Evolutionary conservation across 345 rosid genomes (phyloP).

Genomic region (Salix exigua): DNA sequence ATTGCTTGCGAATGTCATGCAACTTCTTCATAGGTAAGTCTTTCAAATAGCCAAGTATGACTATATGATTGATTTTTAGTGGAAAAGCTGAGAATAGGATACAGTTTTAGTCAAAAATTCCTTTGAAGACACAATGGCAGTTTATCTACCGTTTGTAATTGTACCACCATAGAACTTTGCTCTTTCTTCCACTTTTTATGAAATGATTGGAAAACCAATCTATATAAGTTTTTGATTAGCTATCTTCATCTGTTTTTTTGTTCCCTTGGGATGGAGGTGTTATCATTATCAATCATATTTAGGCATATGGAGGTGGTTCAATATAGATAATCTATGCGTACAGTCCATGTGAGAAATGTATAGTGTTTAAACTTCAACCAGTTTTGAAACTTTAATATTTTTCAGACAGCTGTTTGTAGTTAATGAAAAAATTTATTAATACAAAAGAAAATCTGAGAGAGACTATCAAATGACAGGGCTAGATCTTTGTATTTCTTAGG

Average conservation of each 20-base stretch:
- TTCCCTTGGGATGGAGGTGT: background rate
- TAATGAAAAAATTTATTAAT: background rate
- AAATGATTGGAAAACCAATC: background rate
- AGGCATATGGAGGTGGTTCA: background rate
- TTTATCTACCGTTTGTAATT: background rate
- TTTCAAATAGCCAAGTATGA: background rate
- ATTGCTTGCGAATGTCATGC: constrained; percentile 62
- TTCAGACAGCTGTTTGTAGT: background rate
- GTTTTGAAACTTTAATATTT: background rate
- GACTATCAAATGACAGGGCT: background rate
- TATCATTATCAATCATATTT: background rate
- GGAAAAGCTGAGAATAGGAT: background rate
- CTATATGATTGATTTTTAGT: background rate
- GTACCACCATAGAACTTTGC: background rate
- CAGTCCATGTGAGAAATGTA: background rate
- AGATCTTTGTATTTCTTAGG: background rate
- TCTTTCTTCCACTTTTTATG: background rate
- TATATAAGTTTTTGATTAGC: background rate
- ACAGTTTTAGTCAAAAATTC: background rate
- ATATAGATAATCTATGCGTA: background rate
- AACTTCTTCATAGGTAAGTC: constrained; percentile 66
- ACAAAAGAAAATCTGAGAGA: background rate
- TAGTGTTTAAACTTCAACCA: background rate
- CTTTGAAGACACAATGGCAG: background rate
- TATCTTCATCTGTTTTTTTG: background rate